Base-by-base conservation (phyloP, 805 yeast genomes). In the Zygoascus ofunaensis region DNA sequence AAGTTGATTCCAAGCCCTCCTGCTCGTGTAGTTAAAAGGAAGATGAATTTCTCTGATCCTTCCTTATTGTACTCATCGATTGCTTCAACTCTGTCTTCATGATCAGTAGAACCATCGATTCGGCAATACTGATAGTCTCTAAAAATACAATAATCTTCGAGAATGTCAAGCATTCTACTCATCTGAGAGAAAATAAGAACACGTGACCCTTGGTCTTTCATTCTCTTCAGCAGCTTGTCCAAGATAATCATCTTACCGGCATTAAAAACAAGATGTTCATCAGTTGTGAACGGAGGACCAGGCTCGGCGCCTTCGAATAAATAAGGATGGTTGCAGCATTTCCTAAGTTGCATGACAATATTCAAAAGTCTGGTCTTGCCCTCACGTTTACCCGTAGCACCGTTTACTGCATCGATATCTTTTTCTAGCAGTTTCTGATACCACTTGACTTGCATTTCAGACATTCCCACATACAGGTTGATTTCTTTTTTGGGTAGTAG, bases 291-390 rank as follows among this genome's bases (percentile, higher is more conserved):
- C 0, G 97, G 97, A 1, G 97, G 97, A 5, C 97, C 97, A 0
- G 97, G 97, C 61, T 89, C 97, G 0, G 97, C 98, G n/a, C 97
- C 97, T 60, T 90, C 97, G 59, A 92, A 92, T 42, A 90, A 66
- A 63, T 92, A 90, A 0, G 97, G 97, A 62, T 92, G 98, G 60
- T 92, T 90, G 62, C 97, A 92, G 63, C 97, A 90, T 64, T 90
- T 90, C 55, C 97, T 73, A 47, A 90, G 71, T 64, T 90, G 97
- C 97, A 90, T 90, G 8, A 92, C 97, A 52, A 90, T 90, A 58
- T 90, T 90, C 44, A 92, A 69, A 44, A 92, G 69, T 46, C 97
- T 71, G 3, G 96, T 89, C 55, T 89, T 90, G 18, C 62, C 59
- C 60, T 92, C 97, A 43, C 94, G 73, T 62, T 87, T 87, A 3